Base-by-base conservation (phyloP, 2,329 filamentous ascomycete genomes). In the Pseudogymnoascus sp. region DNA sequence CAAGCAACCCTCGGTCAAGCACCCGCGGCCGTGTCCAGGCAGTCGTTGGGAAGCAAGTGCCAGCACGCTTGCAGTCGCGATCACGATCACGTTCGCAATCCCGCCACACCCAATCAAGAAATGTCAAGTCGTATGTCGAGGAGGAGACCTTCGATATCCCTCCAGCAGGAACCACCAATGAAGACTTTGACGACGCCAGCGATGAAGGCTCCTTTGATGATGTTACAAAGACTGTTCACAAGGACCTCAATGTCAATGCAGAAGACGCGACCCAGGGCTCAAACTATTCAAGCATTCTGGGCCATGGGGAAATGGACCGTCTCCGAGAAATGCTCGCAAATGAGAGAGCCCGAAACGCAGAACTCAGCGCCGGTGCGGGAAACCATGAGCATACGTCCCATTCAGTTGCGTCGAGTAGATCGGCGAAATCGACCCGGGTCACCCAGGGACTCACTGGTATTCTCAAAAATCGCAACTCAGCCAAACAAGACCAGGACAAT, bases 121-220 rank as follows among this genome's bases (percentile, higher is more conserved):
- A 42, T 78, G 80, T 59, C 73, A 69, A 59, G 68, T 75, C 23
- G 31, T 69, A 68, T 21, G 68, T 81, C 12, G 69, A 75, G 42
- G 73, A 77, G 65, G 79, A 83, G 66, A 81, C 78, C 68, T 70
- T 70, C 2, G 70, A 77, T 7, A 73, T 83, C n/a, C 75, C 76
- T 38, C 25, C 23, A 23, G 44, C 44, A 12, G 31, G 12, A 8
- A 46, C 14, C 25, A 36, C 28, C 10, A 36, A 36, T 16, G 50
- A 56, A 4, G 46, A 56, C 46, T 56, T 56, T 21, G 46, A 60
- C 6, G 61, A 60, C 6, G 61, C 36, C 10, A 59, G 44, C 21
- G 61, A 60, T 16, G 61, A 64, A 18, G 50, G 28, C n/a, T 59
- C 53, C 8, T 42, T 40, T 34, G 61, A 63, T 14, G 63, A 64